Base-by-base conservation (phyloP, 441 rosid species). In the Pelargonium myrrhifolium region DNA sequence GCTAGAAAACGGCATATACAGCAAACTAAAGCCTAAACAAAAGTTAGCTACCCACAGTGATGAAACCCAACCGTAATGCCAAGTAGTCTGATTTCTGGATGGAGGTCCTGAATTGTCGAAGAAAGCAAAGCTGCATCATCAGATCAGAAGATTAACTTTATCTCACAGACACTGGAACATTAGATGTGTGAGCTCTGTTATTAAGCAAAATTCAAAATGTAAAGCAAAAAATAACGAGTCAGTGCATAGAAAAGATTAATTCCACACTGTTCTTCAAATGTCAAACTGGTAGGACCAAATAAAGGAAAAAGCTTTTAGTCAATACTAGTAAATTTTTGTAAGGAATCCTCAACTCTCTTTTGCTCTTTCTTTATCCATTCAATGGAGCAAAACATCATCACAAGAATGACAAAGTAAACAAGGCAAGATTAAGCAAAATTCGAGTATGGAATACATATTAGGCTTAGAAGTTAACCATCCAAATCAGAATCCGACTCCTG, bases 1-100 rank as follows among this genome's bases (percentile, higher is more conserved):
- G 10, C 53, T 0, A 69, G 18, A 20, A 39, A 64, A 28, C 45
- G 72, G 65, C 45, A 20, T 10, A 56, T 28, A 4, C 12, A 6
- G 6, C 35, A 51, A 53, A 35, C 43, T 18, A 59, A 65, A 53
- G 55, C 1, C 60, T 14, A 4, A 70, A 60, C n/a, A 53, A n/a
- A 56, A 45, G 65, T 62, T 22, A 65, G 79, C 65, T 72, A 86
- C 97, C 68, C 80, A 93, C 96, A 0, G 86, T 86, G 85, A 93
- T 81, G 86, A 87, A 89, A 65, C 94, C 96, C 75, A 87, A 75
- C 65, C 97, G 89, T 69, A 93, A 79, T 3, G 98, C 98, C 68
- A 87, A 75, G 84, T 89, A 93, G 72, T 93, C 98, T 49, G 98
- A 89, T 76, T 84, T 93, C 69, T 72, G 77, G 70, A 90, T 78